A percentile compares a stretch with the other conserved stretches of the same genome.
These are phyloP conservation scores for Yamadazyma atmosphaerica DNA, from an alignment of 1,139 yeast genomes.

Conservation along the genomic window DNA sequence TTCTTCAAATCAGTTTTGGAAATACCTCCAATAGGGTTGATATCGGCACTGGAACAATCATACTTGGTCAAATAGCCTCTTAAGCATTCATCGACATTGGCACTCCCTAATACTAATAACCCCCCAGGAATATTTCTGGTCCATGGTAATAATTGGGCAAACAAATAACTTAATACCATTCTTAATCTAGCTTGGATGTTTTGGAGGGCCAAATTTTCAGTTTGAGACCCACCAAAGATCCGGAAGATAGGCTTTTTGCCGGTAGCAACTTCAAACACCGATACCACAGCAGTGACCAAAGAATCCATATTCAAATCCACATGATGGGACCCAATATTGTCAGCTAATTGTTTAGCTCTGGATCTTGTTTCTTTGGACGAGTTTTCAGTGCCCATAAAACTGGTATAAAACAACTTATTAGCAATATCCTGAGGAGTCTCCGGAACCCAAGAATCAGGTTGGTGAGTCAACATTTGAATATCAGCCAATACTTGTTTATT, in stretches of 20 bases:
- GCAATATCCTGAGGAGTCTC: conserved; percentile 75
- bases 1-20: conserved; percentile 88
- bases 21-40: conserved; percentile 96
- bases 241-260: conserved; percentile 87
- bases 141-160: conserved; percentile 97
- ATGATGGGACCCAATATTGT: conserved; percentile 82
- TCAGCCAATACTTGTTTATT: conserved; percentile 75
- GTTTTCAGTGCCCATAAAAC: conserved; percentile 94
- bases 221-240: conserved; percentile 88
- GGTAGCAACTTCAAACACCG: conserved; percentile 82
- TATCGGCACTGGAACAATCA: conserved; percentile 95
- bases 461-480: conserved; percentile 61
- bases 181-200: conserved; percentile 94
- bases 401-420: conserved; percentile 73
- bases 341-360: conserved; percentile 80
- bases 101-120: conserved; percentile 86
- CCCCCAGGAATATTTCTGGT: conserved; percentile 77
- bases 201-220: conserved; percentile 91
- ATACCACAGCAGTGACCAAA: conserved; percentile 70
- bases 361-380: conserved; percentile 83
- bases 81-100: conserved; percentile 96
- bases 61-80: conserved; percentile 95
- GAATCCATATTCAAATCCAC: conserved; percentile 89
- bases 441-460: conserved; percentile 60
- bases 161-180: conserved; percentile 90